phyloP scores from a whole-genome alignment of 257 asterid genomes.

The Fraxinus quadrangulata region DNA sequence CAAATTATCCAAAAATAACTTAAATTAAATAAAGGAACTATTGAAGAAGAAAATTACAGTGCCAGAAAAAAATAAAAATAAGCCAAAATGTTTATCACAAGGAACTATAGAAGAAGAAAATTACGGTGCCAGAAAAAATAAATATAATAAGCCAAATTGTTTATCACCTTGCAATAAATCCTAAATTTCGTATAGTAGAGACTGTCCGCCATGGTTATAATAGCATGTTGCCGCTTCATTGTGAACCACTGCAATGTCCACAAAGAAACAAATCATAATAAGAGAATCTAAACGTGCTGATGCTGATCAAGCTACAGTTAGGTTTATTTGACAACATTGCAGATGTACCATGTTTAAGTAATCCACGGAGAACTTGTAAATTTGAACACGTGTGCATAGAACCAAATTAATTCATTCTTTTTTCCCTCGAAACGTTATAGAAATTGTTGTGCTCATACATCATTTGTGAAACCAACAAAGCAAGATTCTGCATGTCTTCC shows the following conservation, averaged over 20 bases:
- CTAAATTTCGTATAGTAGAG: conserved; percentile 87
- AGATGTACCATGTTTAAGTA: background rate
- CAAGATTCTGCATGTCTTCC: background rate
- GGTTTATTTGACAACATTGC: conserved; percentile 7
- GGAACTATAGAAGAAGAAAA: too few relatives aligned
- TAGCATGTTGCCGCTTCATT: conserved; percentile 94
- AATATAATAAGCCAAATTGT: conserved; percentile 10
- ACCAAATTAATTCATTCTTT: background rate
- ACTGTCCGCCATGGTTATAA: conserved; percentile 76
- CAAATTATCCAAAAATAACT: background rate
- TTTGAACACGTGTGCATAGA: background rate
- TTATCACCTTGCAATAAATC: conserved; percentile 78
- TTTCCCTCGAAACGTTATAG: background rate
- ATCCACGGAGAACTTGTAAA: background rate
- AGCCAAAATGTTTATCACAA: conserved; percentile 35
- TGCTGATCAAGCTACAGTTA: conserved; percentile 19
- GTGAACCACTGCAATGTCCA: conserved; percentile 90
- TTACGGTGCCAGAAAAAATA: background rate
- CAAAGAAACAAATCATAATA: conserved; percentile 22
- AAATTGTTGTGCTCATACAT: background rate
- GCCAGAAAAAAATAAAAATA: background rate
- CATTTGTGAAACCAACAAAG: background rate
- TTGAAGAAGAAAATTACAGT: too few relatives aligned
- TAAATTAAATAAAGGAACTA: background rate
- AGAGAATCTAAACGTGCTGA: conserved; percentile 21